Evolutionary conservation across 805 yeast species (phyloP), one percentile per base, ranked within the genome.

Genomic region (Saturnispora bothae): DNA sequence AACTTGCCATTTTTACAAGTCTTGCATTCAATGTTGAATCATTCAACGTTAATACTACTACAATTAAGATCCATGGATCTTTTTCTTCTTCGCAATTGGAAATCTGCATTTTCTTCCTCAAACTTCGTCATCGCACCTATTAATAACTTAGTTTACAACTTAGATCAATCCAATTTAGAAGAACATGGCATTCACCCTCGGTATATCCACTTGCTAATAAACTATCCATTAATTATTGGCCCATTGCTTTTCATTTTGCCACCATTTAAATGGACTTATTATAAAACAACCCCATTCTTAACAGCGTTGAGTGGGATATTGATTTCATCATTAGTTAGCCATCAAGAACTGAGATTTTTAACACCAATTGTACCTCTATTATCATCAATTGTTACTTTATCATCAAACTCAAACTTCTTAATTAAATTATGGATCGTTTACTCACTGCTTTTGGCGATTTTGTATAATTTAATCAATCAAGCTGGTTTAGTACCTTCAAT

Each of bases 331-430:
- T 2, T 74, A 0, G 68, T 85, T 17, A 94, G 94, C 13, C 99
- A 92, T 56, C 99, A 92, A 56, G 99, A 92, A 53, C 65, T 85
- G n/a, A 64, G 99, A 38, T 92, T 92, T 53, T 59, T 94, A 31
- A 53, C 77, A 1, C 97, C 98, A 0, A 52, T 80, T 16, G 62
- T 82, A 2, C 96, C 98, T 0, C 59, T 88, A 9, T 52, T 75
- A 7, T 70, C 78, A 42, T 66, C 77, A 13, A 71, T 83, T 40
- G 62, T 75, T 4, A 31, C 46, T 6, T 46, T 53, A 20, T 28
- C 32, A 41, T 12, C 38, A 22, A 19, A 21, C 18, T 46, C 55
- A 6, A 46, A 57, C 4, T 28, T 53, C 4, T 38, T 63, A 4
- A 46, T 66, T 14, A 49, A 56, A 23, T 28, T 57, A 0, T 83